These are phyloP conservation scores for Daedaleopsis nitida DNA, from an alignment of 768 basidiomycete genomes.

Conservation along the genomic window DNA sequence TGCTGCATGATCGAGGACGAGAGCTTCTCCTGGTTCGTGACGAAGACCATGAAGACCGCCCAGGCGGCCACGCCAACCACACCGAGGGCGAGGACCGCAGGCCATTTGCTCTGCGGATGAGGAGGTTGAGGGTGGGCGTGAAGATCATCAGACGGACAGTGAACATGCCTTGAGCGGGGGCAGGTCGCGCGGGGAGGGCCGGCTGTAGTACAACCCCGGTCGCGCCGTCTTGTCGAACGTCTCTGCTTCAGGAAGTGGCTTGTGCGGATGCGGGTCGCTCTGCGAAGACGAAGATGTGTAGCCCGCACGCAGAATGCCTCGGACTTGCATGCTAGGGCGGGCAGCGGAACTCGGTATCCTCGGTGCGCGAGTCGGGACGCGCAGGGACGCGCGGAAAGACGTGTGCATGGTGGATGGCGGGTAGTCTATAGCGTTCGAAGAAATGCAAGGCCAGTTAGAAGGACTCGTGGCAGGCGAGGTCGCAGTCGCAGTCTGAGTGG, in stretches of 20 bases:
- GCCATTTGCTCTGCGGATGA: constrained; percentile 50
- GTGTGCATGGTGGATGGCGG: background rate
- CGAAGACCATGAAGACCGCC: constrained; percentile 68
- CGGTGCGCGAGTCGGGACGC: background rate
- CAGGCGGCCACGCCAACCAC: constrained; percentile 61
- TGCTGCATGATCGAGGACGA: constrained; percentile 74
- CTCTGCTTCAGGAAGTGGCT: constrained; percentile 32
- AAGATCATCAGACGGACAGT: background rate
- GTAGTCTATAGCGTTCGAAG: background rate
- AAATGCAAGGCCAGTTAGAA: too few relatives aligned
- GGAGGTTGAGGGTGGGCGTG: background rate
- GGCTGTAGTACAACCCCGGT: constrained; percentile 46
- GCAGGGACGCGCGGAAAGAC: constrained; percentile 7
- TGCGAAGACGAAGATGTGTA: background rate
- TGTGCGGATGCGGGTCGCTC: background rate
- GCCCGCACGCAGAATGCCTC: background rate
- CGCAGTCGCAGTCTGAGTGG: too few relatives aligned
- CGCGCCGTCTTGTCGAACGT: constrained; percentile 48
- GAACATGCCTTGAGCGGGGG: constrained; percentile 43
- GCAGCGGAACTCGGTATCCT: background rate
- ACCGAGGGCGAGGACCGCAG: constrained; percentile 50
- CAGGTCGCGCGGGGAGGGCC: constrained; percentile 43
- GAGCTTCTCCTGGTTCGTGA: constrained; percentile 77
- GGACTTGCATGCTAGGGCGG: too few relatives aligned
- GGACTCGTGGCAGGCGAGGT: too few relatives aligned